A percentile compares a stretch with the other conserved stretches of the same genome.
Conservation (phyloP, 257 asterid species). For the Solanum etuberosum region DNA sequence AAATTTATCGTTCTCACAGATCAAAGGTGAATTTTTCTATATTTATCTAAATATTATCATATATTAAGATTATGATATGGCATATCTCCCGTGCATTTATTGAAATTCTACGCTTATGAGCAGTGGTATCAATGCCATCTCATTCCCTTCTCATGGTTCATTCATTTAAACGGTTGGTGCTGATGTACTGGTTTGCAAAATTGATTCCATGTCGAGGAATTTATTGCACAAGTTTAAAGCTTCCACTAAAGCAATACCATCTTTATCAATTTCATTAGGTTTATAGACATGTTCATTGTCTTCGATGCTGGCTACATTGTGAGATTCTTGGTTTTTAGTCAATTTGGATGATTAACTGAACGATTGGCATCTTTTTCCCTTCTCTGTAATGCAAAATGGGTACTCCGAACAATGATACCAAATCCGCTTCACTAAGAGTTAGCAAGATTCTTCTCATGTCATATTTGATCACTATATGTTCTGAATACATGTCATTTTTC, state of each 20-base stretch:
- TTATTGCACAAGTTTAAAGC: constrained; percentile 25
- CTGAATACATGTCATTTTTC: not conserved
- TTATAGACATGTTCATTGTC: not conserved
- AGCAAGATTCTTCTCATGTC: not conserved
- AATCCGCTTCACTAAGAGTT: not conserved
- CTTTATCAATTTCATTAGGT: constrained; percentile 70
- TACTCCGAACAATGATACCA: not conserved
- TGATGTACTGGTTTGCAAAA: too few species aligned
- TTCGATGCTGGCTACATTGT: not conserved
- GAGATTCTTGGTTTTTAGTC: not conserved
- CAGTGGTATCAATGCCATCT: too few species aligned
- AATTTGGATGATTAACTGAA: not conserved
- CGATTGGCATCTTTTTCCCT: not conserved
- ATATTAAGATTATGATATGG: too few species aligned
- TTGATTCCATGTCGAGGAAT: too few species aligned
- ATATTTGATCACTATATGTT: not conserved
- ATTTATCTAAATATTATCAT: too few species aligned
- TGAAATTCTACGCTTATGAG: too few species aligned
- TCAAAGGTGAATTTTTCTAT: too few species aligned
- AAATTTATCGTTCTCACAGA: too few species aligned
- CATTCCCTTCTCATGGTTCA: too few species aligned
- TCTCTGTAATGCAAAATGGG: too few species aligned
- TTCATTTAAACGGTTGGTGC: too few species aligned
- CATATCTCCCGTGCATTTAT: too few species aligned
- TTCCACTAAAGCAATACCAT: constrained; percentile 52